Percentiles rank a stretch among this genome's conserved stretches.
Conservation (phyloP, 2,329 filamentous ascomycete species). For the Diatrype stigma region DNA sequence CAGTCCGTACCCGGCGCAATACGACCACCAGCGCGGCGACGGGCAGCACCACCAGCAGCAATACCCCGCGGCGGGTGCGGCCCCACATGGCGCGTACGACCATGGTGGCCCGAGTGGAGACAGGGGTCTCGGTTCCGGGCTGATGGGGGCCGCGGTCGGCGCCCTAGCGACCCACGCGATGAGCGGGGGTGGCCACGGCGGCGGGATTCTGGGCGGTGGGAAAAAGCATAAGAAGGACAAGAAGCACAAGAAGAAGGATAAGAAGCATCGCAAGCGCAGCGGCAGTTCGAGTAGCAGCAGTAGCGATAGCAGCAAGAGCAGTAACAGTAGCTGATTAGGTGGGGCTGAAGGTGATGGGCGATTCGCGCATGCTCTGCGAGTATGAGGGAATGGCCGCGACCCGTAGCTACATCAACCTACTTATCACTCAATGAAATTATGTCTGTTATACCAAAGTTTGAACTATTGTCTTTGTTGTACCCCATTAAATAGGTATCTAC, state of each 20-base stretch:
- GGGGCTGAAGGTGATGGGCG: no score
- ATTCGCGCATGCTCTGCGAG: no score
- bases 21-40: neutral
- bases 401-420: no score
- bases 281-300: neutral
- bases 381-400: no score
- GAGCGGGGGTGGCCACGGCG: neutral
- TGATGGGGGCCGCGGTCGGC: neutral
- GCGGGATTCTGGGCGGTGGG: neutral
- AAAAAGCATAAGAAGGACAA: conserved; percentile 1
- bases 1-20: neutral
- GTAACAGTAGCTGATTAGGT: neutral
- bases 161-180: neutral
- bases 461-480: no score
- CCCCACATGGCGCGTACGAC: neutral
- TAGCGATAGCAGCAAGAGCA: neutral
- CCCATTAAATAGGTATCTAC: no score
- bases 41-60: neutral
- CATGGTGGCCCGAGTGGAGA: neutral
- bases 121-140: neutral
- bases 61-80: neutral
- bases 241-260: neutral
- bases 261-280: neutral
- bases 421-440: no score
- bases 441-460: no score